Base-by-base conservation (phyloP, 495 filamentous ascomycete genomes). In the Trichoderma erinaceum region DNA sequence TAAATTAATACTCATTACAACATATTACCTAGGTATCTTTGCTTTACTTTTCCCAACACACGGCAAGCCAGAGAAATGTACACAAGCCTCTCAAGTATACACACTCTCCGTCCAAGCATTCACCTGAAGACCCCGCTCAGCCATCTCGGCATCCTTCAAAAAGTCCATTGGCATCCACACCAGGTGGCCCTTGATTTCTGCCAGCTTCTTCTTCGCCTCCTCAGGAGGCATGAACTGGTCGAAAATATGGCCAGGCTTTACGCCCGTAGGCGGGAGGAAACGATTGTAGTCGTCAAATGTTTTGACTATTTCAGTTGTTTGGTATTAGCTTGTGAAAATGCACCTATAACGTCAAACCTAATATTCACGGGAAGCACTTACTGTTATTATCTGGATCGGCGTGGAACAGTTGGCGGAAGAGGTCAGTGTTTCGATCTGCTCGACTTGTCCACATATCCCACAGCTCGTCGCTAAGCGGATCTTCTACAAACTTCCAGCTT, bases 151-250 rank as follows among this genome's bases (percentile, higher is more conserved):
- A 71, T 97, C 90, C 69, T 82, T 79, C 73, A 97, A 76, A 73
- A 96, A 98, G 50, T 94, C 86, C 71, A 97, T 73, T 63, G 92
- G 93, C 89, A 97, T 92, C 94, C 94, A 97, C 0, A 99, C 93
- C 35, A 99, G 75, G 81, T 97, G 95, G 0, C 94, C 95, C 76
- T 86, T 89, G 74, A 97, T 86, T 70, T 85, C 78, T 73, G 92
- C 89, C 41, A 99, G 80, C 76, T 92, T 91, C 73, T 83, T 71
- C 27, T 90, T 83, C 16, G 96, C 87, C 61, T 94, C 88, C 27
- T 85, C 76, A 0, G 83, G 82, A 0, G 90, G 87, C 70, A 89
- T 82, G 78, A 87, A 91, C 13, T 84, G 84, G 73, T 94, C 90
- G 73, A 89, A 95, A 67, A 97, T 82, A 78, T 97, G 93, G 0